Conservation (phyloP, 495 filamentous ascomycete genomes). For the Opeltia flavorubescens region DNA sequence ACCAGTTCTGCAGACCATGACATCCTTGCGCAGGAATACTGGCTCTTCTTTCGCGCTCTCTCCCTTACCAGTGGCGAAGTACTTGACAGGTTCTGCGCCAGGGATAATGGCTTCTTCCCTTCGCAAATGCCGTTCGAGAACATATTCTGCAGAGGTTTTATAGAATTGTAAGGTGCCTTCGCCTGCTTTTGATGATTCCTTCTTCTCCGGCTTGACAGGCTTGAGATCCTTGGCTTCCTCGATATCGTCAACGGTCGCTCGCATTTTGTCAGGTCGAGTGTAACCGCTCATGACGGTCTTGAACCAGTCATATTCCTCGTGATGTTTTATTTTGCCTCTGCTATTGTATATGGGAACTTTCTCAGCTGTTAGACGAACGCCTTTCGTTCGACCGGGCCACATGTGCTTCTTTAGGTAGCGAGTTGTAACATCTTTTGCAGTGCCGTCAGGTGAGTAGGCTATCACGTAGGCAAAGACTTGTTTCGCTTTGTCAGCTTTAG, state of each 20-base stretch:
- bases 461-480: constrained; percentile 90
- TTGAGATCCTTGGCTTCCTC: constrained; percentile 67
- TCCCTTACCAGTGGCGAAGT: constrained; percentile 56
- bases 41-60: constrained; percentile 58
- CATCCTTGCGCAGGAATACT: constrained; percentile 67
- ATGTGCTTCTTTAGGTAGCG: constrained; percentile 75
- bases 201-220: constrained; percentile 54
- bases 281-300: constrained; percentile 63
- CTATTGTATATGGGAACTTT: constrained; percentile 66
- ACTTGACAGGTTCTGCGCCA: constrained; percentile 52
- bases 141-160: constrained; percentile 71
- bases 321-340: constrained; percentile 52
- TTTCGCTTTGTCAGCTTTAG: constrained; percentile 66
- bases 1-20: constrained; percentile 73
- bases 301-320: constrained; percentile 79
- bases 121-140: constrained; percentile 75
- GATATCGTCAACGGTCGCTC: constrained; percentile 57
- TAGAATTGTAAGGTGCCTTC: constrained; percentile 76
- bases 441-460: constrained; percentile 69
- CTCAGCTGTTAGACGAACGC: constrained; percentile 58
- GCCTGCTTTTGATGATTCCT: constrained; percentile 50
- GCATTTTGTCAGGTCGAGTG: constrained; percentile 36
- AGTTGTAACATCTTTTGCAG: constrained; percentile 89
- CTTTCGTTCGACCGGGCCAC: constrained; percentile 85
- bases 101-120: constrained; percentile 81